These are phyloP conservation scores for Keqinozyma sinolaborantium DNA, from an alignment of 1,139 yeast genomes.

Conservation along the genomic window DNA sequence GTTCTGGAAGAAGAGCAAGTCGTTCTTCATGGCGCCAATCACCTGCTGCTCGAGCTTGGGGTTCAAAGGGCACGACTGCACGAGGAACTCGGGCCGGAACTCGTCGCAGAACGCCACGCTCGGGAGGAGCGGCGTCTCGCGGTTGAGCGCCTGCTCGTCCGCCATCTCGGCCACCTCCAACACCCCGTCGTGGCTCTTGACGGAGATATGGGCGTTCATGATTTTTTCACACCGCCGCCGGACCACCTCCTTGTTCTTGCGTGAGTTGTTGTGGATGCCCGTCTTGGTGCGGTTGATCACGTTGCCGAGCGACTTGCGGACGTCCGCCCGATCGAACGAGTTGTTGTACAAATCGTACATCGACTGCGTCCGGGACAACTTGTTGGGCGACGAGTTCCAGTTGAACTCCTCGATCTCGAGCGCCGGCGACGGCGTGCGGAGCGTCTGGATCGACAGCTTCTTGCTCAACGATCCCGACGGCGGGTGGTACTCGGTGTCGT, in stretches of 20 bases:
- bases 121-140: constrained; percentile 28
- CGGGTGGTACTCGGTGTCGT: constrained; percentile 12
- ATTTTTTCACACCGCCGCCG: constrained; percentile 23
- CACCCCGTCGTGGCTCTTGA: constrained; percentile 3
- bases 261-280: constrained; percentile 11
- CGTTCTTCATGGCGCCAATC: constrained; percentile 52
- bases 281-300: constrained; percentile 10
- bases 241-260: constrained; percentile 21
- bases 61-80: constrained; percentile 48
- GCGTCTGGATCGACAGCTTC: constrained; percentile 26
- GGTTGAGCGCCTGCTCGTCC: constrained; percentile 9
- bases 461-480: constrained; percentile 18
- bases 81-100: constrained; percentile 48
- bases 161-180: constrained; percentile 3
- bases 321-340: constrained; percentile 2
- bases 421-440: constrained; percentile 47
- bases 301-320: constrained; percentile 7
- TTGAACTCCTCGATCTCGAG: constrained; percentile 43
- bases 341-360: constrained; percentile 28
- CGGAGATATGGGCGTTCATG: constrained; percentile 16
- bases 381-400: constrained; percentile 21
- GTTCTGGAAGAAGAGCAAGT: constrained; percentile 42
- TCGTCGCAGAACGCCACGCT: constrained; percentile 50
- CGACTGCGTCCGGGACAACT: constrained; percentile 36
- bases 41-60: constrained; percentile 53